Percentiles rank a stretch among this genome's conserved stretches.
These are phyloP conservation scores for Epichloe aotearoae DNA, from an alignment of 2,329 filamentous ascomycete genomes.

Conservation along the genomic window DNA sequence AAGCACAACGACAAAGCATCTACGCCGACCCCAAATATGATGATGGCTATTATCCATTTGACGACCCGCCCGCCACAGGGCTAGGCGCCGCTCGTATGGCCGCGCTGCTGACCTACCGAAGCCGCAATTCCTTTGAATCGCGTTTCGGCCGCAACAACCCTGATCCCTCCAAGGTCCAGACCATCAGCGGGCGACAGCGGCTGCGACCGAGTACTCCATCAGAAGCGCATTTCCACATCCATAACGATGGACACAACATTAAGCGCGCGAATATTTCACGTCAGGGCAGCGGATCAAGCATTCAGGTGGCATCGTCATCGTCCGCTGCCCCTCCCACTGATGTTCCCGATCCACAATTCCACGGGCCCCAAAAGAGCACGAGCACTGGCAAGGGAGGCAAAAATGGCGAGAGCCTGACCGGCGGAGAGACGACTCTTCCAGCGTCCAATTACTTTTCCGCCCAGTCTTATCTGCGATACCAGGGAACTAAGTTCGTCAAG, in stretches of 20 bases:
- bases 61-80: constrained; percentile 74
- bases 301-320: constrained; percentile 9
- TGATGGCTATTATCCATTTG: constrained; percentile 84
- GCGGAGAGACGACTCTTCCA: constrained; percentile 34
- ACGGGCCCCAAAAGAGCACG: constrained; percentile 32
- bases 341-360: constrained; percentile 50
- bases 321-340: constrained; percentile 9
- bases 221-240: constrained; percentile 65
- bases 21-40: constrained; percentile 98
- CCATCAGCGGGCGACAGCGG: constrained; percentile 56
- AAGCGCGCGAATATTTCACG: constrained; percentile 39
- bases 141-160: constrained; percentile 89
- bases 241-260: constrained; percentile 67
- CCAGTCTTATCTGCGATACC: constrained; percentile 93
- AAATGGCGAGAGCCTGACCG: constrained; percentile 35
- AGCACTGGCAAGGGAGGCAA: neutral
- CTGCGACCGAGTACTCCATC: constrained; percentile 48
- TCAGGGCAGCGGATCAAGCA: constrained; percentile 25
- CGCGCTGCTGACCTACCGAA: constrained; percentile 87
- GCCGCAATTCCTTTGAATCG: constrained; percentile 91
- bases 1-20: constrained; percentile 82
- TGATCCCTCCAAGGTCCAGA: constrained; percentile 70
- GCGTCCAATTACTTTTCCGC: constrained; percentile 91
- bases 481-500: constrained; percentile 91
- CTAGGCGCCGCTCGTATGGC: constrained; percentile 94